Evolutionary conservation across 73 alveolate genomes (phyloP), one percentile per base, ranked within the genome.

Genomic region (Tetrahymena malaccensis): DNA sequence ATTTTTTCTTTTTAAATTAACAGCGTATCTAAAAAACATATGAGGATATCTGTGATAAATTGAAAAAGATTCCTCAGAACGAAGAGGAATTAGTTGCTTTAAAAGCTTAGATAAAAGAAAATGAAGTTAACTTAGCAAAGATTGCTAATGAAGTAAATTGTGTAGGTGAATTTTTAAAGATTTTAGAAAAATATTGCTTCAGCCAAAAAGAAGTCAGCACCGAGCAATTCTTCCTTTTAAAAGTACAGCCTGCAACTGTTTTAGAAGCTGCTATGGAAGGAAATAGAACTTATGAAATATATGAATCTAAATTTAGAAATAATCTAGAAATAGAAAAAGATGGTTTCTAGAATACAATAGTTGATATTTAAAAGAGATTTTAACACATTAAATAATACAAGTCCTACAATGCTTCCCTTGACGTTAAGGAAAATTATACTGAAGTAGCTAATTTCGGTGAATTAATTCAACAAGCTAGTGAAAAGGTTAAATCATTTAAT

Each of bases 381-480:
- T 37, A 37, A n/a, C 34, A 95, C 85, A 19, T 70, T 85, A 16
- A 43, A 55, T 27, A 95, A 95, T 70, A 70, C 21, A 70, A 11
- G 8, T 70, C 89, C 33, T 95, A 85, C 22, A 93, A 85, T 34
- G 97, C 93, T 95, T 95, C 44, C 16, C 40, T 89, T 37, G 94
- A 43, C 37, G 97, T 93, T 13, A 85, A 85, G 34, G 97, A 95
- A 31, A 34, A 34, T 85, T 94, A 94, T 21, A 89, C 96, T 10
- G 99, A 98, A 43, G 98, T 97, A 31, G 85, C 94, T 93, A 84
- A 37, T 25, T 96, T 98, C 25, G 97, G 96, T 34, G 98, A 96
- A 43, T 27, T 94, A 21, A 97, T 98, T 34, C 43, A 94, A n/a
- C 35, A 95, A 4, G 99, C 99, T 94, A 58, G 94, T 83, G 96